phyloP scores from a whole-genome alignment of 2,329 filamentous ascomycete species.

The Stachybotrys chartarum region DNA sequence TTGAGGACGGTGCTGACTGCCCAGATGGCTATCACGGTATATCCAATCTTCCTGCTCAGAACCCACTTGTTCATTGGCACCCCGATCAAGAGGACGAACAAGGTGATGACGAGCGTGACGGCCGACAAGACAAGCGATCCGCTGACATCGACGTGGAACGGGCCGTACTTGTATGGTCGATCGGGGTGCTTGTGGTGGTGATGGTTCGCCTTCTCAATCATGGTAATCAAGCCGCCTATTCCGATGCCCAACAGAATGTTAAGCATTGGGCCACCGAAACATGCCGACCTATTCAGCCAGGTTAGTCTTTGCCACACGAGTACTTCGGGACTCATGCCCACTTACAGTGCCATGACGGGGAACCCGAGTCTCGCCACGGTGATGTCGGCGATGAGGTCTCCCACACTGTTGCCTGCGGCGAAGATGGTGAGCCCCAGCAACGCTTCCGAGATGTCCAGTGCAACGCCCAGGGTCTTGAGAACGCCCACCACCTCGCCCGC shows the following conservation, averaged over 20 bases:
- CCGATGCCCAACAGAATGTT: conserved; percentile 95
- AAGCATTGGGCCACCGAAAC: conserved; percentile 96
- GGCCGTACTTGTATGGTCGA: conserved; percentile 56
- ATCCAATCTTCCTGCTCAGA: conserved; percentile 76
- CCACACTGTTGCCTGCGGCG: conserved; percentile 90
- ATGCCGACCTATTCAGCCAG: conserved; percentile 59
- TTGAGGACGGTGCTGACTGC: conserved; percentile 72
- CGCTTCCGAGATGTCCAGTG: conserved; percentile 88
- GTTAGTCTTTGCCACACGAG: conserved; percentile 3
- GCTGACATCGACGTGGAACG: conserved; percentile 78
- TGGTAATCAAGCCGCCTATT: conserved; percentile 85
- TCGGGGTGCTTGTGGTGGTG: conserved; percentile 61
- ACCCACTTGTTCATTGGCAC: conserved; percentile 84
- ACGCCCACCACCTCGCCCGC: conserved; percentile 94
- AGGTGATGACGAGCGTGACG: conserved; percentile 72
- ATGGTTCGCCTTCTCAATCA: conserved; percentile 60
- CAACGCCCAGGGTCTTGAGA: conserved; percentile 85
- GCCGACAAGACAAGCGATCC: conserved; percentile 81
- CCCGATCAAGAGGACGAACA: conserved; percentile 68
- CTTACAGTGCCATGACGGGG: conserved; percentile 83
- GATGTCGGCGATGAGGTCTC: conserved; percentile 89
- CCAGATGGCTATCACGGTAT: conserved; percentile 76
- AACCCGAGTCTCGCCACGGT: conserved; percentile 90
- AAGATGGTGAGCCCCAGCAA: conserved; percentile 94
- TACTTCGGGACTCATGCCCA: conserved; percentile 10